phyloP scores from a whole-genome alignment of 768 basidiomycete species.

The Sporobolomyces pararoseus region DNA sequence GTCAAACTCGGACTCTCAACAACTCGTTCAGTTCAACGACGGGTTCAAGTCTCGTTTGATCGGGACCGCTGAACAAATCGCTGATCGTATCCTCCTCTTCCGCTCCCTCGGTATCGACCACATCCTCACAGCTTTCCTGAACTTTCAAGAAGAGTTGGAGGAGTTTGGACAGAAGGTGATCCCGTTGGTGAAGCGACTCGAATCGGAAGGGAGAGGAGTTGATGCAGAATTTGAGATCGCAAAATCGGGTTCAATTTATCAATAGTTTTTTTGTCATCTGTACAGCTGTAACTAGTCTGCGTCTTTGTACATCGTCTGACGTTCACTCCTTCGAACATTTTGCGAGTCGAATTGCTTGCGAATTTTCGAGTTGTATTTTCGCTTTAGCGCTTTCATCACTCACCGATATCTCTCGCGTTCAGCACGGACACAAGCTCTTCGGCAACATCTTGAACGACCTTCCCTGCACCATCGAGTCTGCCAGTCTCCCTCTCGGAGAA shows the following conservation, averaged over 20 bases:
- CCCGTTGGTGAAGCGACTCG: conserved; percentile 2
- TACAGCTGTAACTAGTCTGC: neutral
- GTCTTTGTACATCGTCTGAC: no score
- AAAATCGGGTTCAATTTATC: conserved; percentile 4
- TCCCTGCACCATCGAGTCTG: no score
- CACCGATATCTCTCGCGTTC: no score
- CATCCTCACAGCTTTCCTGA: conserved; percentile 4
- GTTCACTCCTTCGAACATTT: no score
- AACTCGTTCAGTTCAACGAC: conserved; percentile 13
- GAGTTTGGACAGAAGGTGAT: conserved; percentile 9
- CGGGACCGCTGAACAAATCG: neutral
- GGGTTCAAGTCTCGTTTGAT: conserved; percentile 10
- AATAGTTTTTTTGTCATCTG: neutral
- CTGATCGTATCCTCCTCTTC: conserved; percentile 9
- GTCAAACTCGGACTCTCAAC: neutral
- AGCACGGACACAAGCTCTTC: no score
- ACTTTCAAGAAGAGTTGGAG: conserved; percentile 13
- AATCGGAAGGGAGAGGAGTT: neutral
- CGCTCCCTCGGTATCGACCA: conserved; percentile 13
- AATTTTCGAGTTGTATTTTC: no score
- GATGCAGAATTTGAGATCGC: conserved; percentile 13
- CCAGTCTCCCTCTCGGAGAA: no score
- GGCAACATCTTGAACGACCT: no score
- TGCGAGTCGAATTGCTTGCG: no score
- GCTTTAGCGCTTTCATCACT: no score